These are phyloP conservation scores for Saccharomycopsis sp. DNA, from an alignment of 805 yeast species.

Conservation along the genomic window DNA sequence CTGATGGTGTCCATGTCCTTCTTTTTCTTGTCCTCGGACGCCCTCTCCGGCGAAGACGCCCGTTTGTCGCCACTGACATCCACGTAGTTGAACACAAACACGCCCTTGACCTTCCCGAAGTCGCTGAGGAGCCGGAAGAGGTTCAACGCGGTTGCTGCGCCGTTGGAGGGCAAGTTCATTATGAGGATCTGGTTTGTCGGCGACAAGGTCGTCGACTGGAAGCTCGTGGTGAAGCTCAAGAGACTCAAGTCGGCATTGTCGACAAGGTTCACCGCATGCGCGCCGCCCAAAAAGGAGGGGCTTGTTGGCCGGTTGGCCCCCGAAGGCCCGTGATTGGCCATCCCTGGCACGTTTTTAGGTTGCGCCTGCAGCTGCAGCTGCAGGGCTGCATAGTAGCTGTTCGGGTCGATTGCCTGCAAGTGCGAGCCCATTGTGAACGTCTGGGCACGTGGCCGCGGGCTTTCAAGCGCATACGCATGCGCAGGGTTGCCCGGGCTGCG, in stretches of 20 bases:
- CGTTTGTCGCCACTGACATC: not conserved
- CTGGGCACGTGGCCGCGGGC: constrained; percentile 36
- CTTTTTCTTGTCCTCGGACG: not conserved
- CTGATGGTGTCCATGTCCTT: constrained; percentile 6
- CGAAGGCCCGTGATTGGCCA: constrained; percentile 24
- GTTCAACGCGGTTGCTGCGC: constrained; percentile 51
- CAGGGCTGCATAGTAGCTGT: not conserved
- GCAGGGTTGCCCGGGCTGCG: constrained; percentile 18
- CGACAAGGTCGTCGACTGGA: constrained; percentile 60
- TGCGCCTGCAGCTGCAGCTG: constrained; percentile 20
- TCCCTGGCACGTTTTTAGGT: not conserved
- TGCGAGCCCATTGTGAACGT: constrained; percentile 30
- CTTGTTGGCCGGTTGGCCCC: constrained; percentile 22
- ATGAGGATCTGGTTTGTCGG: constrained; percentile 75
- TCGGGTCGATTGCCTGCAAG: constrained; percentile 9
- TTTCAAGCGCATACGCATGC: not conserved
- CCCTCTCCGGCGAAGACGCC: not conserved
- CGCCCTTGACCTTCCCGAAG: constrained; percentile 56
- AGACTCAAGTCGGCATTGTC: constrained; percentile 58
- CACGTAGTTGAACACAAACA: constrained; percentile 46
- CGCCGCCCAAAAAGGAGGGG: not conserved
- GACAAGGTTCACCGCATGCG: constrained; percentile 26
- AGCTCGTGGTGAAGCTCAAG: constrained; percentile 60
- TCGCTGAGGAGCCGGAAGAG: constrained; percentile 44
- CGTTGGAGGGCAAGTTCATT: constrained; percentile 66